These are phyloP conservation scores for Parafenestella ontariensis DNA, from an alignment of 2,329 filamentous ascomycete genomes.

Conservation along the genomic window DNA sequence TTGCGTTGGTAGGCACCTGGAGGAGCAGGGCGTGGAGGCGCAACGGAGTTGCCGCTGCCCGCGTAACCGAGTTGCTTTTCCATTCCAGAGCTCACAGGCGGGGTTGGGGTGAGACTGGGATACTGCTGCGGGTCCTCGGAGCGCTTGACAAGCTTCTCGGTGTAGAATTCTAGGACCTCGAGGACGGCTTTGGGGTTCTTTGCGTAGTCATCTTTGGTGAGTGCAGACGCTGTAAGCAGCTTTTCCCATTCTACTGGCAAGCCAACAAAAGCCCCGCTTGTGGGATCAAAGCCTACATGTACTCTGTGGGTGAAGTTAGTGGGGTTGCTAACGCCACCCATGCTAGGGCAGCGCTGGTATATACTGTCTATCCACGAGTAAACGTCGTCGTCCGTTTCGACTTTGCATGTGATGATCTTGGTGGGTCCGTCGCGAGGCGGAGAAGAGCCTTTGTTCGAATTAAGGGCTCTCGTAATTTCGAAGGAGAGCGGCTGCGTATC, in stretches of 20 bases:
- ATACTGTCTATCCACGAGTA: conserved; percentile 99
- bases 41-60: conserved; percentile 54
- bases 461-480: conserved; percentile 81
- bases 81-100: conserved; percentile 58
- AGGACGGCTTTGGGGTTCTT: conserved; percentile 80
- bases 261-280: conserved; percentile 93
- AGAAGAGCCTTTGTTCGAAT: conserved; percentile 63
- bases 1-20: conserved; percentile 52
- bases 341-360: conserved; percentile 93
- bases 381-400: conserved; percentile 94
- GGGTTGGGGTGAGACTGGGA: conserved; percentile 71
- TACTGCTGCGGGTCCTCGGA: conserved; percentile 74
- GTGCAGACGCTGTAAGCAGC: conserved; percentile 91
- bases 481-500: conserved; percentile 92
- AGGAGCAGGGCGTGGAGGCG: conserved; percentile 56
- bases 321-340: conserved; percentile 97
- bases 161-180: conserved; percentile 85
- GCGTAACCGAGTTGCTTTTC: conserved; percentile 59
- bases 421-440: conserved; percentile 81
- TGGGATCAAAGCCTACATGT: conserved; percentile 95
- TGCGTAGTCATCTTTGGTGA: conserved; percentile 98
- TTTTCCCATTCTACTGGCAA: conserved; percentile 97
- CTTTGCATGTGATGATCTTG: conserved; percentile 87
- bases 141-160: conserved; percentile 76
- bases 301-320: conserved; percentile 98